phyloP scores from a whole-genome alignment of 768 basidiomycete genomes.

The Collybia sp. region DNA sequence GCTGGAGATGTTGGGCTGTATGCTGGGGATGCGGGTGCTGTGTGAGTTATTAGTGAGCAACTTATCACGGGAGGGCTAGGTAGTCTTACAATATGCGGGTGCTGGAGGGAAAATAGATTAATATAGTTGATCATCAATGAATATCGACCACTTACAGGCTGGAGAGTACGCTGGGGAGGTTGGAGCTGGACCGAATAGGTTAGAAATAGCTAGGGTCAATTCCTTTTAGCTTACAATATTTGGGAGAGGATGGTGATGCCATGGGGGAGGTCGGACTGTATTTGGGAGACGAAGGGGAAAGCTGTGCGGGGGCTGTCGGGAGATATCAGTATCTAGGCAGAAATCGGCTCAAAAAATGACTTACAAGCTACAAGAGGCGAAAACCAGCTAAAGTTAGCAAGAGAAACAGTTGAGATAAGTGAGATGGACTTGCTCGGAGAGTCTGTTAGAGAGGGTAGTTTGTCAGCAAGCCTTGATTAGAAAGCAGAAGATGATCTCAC shows the following conservation, averaged over 20 bases:
- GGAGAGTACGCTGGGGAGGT: conserved; percentile 88
- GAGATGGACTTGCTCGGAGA: conserved; percentile 65
- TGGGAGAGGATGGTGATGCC: conserved; percentile 86
- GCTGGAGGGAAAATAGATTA: conserved; percentile 33
- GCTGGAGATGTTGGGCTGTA: conserved; percentile 85
- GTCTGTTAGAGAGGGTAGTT: conserved; percentile 35
- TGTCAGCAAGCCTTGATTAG: conserved; percentile 13
- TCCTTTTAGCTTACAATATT: conserved; percentile 66
- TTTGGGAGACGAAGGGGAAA: conserved; percentile 88
- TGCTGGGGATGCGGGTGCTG: conserved; percentile 80
- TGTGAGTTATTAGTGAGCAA: conserved; percentile 11
- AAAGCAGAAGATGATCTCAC: conserved; percentile 38
- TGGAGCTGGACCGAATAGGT: conserved; percentile 47
- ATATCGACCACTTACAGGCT: conserved; percentile 57
- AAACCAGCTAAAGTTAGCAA: conserved; percentile 14
- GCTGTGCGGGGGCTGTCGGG: conserved; percentile 64
- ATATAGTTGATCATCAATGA: conserved; percentile 1
- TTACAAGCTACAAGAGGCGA: conserved; percentile 50
- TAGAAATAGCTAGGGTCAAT: not conserved
- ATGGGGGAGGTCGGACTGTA: conserved; percentile 94
- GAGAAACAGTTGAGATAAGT: conserved; percentile 4
- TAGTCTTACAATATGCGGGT: conserved; percentile 69
- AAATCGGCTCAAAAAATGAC: conserved; percentile 18
- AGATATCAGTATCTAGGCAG: conserved; percentile 7
- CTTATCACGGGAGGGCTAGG: not conserved